Evolutionary conservation across 306 rosid genomes (phyloP), one percentile per base, ranked within the genome.

Genomic region (Gastrolobium bilobum): DNA sequence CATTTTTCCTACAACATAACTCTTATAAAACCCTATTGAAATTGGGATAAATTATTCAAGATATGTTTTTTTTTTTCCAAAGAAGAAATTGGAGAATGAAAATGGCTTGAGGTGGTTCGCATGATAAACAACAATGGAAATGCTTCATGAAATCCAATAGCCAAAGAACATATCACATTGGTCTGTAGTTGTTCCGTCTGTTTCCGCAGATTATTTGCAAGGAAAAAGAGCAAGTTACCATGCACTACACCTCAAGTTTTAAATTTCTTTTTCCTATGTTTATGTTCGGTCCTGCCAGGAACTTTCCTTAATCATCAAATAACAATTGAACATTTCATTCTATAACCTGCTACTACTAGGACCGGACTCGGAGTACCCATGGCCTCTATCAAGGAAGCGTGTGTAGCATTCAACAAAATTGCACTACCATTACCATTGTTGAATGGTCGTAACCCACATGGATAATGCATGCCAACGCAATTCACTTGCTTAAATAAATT

Each of bases 121-220:
- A 4, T 3, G 47, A 75, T 81, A 60, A 60, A 63, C 60, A 10
- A 67, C 73, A 29, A 52, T 2, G 38, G 53, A 58, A 73, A 47
- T 7, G 4, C 61, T 20, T 11, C 4, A 65, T 64, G 6, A 65
- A 62, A 10, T 50, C 40, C 52, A 48, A 50, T 3, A 34, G 51
- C 39, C 13, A 33, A 47, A 20, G 29, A 39, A 20, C 14, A n/a
- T 31, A 39, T 39, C 9, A 56, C 4, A 4, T 14, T 1, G 6
- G 44, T 11, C 9, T 20, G 26, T 40, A 15, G 30, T 40, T 40
- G 10, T 20, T 5, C 34, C 39, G 9, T 1, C 34, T 37, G 43
- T 13, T 56, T 56, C 13, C 31, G 4, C 54, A 2, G 39, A 26
- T 13, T 6, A 52, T 33, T 11, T 4, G 52, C 8, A 63, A 33